These are phyloP conservation scores for Bipolaris sorokiniana DNA, from an alignment of 2,329 filamentous ascomycete species.

Conservation along the genomic window DNA sequence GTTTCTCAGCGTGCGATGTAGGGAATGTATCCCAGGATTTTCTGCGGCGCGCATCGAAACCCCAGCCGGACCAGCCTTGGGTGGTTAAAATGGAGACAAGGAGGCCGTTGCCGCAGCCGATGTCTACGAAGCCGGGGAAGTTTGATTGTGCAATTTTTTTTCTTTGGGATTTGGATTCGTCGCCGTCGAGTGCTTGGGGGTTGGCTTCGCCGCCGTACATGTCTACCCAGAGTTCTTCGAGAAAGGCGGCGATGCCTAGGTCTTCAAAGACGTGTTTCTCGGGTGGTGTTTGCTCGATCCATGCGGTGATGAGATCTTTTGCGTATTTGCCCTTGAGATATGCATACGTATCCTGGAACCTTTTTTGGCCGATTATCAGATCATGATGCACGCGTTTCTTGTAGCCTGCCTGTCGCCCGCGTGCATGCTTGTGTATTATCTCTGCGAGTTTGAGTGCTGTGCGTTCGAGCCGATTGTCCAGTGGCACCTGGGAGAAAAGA, in stretches of 20 bases:
- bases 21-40: slow-evolving; percentile 85
- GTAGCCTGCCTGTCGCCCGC: slow-evolving; percentile 69
- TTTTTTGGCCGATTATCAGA: slow-evolving; percentile 74
- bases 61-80: slow-evolving; percentile 86
- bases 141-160: slow-evolving; percentile 16
- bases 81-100: slow-evolving; percentile 80
- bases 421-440: slow-evolving; percentile 74
- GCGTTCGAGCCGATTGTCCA: slow-evolving; percentile 63
- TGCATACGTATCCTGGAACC: slow-evolving; percentile 82
- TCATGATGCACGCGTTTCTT: slow-evolving; percentile 86
- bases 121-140: slow-evolving; percentile 93
- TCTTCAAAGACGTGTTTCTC: slow-evolving; percentile 96
- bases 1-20: slow-evolving; percentile 52
- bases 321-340: slow-evolving; percentile 82
- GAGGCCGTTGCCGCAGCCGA: slow-evolving; percentile 93
- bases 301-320: slow-evolving; percentile 69
- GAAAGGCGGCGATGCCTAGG: slow-evolving; percentile 84
- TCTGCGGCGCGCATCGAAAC: slow-evolving; percentile 85
- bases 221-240: slow-evolving; percentile 87
- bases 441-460: slow-evolving; percentile 73
- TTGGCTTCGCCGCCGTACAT: slow-evolving; percentile 66
- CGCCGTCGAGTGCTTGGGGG: neutral
- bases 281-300: slow-evolving; percentile 88
- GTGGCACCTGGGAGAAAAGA: slow-evolving; percentile 51
- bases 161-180: neutral